Conservation (phyloP, 345 rosid genomes). For the Sapria himalayana region DNA sequence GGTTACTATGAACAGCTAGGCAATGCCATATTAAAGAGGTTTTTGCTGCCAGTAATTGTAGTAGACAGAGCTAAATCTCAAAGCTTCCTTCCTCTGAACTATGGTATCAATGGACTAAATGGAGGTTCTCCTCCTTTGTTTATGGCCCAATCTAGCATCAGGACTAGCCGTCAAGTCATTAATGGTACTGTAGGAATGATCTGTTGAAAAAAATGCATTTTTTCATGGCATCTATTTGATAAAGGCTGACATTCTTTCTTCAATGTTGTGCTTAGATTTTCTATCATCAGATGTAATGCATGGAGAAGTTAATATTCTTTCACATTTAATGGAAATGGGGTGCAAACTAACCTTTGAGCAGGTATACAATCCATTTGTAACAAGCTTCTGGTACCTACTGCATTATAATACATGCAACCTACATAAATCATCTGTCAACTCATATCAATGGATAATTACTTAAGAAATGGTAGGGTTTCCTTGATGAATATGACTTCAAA, state of each 20-base stretch:
- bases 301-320: slow-evolving; percentile 81
- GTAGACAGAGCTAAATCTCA: slow-evolving; percentile 69
- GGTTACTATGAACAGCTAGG: slow-evolving; percentile 86
- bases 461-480: slow-evolving; percentile 52
- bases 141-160: slow-evolving; percentile 26
- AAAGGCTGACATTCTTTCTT: slow-evolving; percentile 20
- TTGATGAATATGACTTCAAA: slow-evolving; percentile 57
- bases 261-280: slow-evolving; percentile 47
- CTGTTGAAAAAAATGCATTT: too few relatives aligned
- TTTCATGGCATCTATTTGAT: slow-evolving; percentile 7
- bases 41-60: slow-evolving; percentile 52
- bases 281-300: slow-evolving; percentile 77
- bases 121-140: slow-evolving; percentile 87
- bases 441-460: too few relatives aligned
- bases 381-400: too few relatives aligned
- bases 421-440: too few relatives aligned
- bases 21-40: slow-evolving; percentile 58
- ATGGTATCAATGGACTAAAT: slow-evolving; percentile 79
- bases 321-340: slow-evolving; percentile 66
- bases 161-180: slow-evolving; percentile 59
- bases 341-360: slow-evolving; percentile 66
- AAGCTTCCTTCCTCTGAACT: slow-evolving; percentile 50
- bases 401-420: too few relatives aligned
- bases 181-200: too few relatives aligned
- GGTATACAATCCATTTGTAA: too few relatives aligned